Base-by-base conservation (phyloP, 805 yeast genomes). In the Metschnikowia corniflorae region DNA sequence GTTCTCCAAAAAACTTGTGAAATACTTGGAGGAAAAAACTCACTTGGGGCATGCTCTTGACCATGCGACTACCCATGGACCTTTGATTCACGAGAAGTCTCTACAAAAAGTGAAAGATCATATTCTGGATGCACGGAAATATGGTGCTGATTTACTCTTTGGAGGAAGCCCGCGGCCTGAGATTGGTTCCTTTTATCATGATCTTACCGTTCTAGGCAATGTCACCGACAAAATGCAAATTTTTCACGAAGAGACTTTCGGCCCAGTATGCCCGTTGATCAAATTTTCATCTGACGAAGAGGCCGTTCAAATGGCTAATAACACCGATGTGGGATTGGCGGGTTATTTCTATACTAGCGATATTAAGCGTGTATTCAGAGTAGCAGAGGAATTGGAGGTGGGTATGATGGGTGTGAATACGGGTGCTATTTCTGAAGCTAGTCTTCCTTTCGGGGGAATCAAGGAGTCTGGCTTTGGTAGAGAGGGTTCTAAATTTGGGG, bases 381-480 rank as follows among this genome's bases (percentile, higher is more conserved):
- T 82, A 7, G 79, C 85, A 21, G 88, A 82, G 59, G 76, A 68
- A 17, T 66, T 86, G 35, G 78, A 86, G 46, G 77, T 72, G 19
- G 95, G 94, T 31, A 86, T 86, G 94, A 73, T 86, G 35, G 93
- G 93, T 27, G 79, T 77, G 39, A 86, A 86, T 61, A 77, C 87
- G 8, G 93, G 93, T 18, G 63, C 74, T 8, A 74, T 86, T 37
- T 76, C 86, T 13, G 91, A 66, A 43, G 73, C 83, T 14, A 70
- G 82, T n/a, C 54, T 79, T 43, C 85, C 86, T 29, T 80, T 80
- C 52, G 94, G 94, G 16, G 94, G 94, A 34, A 71, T 84, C 31
- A 82, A 82, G 53, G 77, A 81, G 59, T 78, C 86, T 24, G 94
- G 91, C 1, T 81, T 80, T 49, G 91, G 93, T 36, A 75, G 88